Base-by-base conservation (phyloP, 1,139 yeast species). In the Pichia sp. region DNA sequence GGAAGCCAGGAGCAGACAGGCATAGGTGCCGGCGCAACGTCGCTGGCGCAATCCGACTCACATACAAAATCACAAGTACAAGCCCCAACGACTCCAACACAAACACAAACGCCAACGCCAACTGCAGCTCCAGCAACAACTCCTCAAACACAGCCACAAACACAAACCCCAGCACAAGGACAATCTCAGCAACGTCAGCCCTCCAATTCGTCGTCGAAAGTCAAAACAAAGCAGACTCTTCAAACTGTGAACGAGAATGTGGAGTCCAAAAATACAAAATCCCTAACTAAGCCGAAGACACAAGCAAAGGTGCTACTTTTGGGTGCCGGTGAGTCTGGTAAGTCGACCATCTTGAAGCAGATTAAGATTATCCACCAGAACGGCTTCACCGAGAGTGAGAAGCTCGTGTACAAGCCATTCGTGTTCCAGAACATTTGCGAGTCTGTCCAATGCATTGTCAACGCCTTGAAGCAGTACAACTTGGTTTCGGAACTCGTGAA, bases 271-370 rank as follows among this genome's bases (percentile, higher is more conserved):
- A 10, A 40, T 8, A 50, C 50, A 2, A 54, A 38, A 4, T 11
- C 7, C 40, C n/a, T 13, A 2, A 36, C 40, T 10, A 64, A 62
- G 48, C 54, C 65, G 1, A 62, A 62, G 40, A 65, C 67, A 45
- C 77, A 73, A 59, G 80, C 84, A 38, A 86, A 86, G 66, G 81
- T 85, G 45, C 71, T 87, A 43, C 72, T 87, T 45, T 71, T 87
- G 53, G 95, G 95, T 7, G 83, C 92, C 0, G 95, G 93, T 31
- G 95, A 87, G 65, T 80, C 87, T 63, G 93, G 93, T n/a, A 86
- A 86, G 64, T 84, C 90, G 2, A 86, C 93, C 5, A 82, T 86
- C 49, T 79, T 86, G 51, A 87, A 85, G 65, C 93, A 86, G 68
- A 78, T 86, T 75, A 86, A 85, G 66, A 85, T 86, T 52, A 71